Conservation (phyloP, 257 asterid genomes). For the Capsicum pubescens region DNA sequence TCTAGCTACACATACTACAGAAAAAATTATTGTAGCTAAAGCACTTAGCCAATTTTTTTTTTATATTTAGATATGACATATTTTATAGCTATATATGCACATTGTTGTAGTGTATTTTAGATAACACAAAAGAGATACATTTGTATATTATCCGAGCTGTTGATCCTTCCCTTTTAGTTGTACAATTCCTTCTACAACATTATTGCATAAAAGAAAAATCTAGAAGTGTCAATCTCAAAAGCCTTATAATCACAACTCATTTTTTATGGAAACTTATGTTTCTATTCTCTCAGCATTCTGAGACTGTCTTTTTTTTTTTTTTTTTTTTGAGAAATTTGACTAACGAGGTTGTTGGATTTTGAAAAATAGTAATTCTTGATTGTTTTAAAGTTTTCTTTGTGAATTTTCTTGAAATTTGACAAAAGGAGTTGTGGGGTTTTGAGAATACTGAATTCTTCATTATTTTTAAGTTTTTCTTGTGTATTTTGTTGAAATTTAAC, state of each 20-base stretch:
- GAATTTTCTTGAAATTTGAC: not conserved
- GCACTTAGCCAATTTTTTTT: too few relatives aligned
- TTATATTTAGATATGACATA: too few relatives aligned
- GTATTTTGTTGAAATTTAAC: not conserved
- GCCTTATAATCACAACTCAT: not conserved
- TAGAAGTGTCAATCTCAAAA: not conserved
- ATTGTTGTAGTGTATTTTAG: not conserved
- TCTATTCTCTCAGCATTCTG: not conserved
- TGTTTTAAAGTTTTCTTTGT: not conserved
- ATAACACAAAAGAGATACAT: not conserved
- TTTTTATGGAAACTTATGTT: slow-evolving; percentile 32
- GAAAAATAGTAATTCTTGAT: slow-evolving; percentile 35
- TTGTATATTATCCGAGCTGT: not conserved
- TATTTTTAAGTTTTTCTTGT: slow-evolving; percentile 31
- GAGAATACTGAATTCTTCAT: slow-evolving; percentile 37
- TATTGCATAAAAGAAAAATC: not conserved
- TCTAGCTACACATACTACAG: too few relatives aligned
- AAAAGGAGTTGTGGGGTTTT: slow-evolving; percentile 31
- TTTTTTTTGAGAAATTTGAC: not conserved
- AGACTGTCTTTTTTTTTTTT: not conserved
- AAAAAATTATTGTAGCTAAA: too few relatives aligned
- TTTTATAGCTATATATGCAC: too few relatives aligned
- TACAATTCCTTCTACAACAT: not conserved
- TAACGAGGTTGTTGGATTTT: slow-evolving; percentile 28
- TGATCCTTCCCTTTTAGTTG: slow-evolving; percentile 6